phyloP scores from a whole-genome alignment of 140 eudicot genomes.

The Senecio squalidus region DNA sequence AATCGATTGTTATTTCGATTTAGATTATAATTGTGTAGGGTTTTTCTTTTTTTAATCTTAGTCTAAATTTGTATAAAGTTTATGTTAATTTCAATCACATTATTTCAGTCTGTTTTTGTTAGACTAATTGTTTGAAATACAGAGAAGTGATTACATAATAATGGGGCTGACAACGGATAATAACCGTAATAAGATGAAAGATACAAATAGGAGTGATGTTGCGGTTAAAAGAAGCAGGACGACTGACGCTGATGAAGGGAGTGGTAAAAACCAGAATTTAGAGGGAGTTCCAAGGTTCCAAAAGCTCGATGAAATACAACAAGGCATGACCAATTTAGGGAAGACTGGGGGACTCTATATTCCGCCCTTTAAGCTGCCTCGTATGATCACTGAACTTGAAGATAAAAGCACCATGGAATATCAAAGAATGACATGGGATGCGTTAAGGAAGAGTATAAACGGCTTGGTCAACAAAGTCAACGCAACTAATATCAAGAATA shows the following conservation, averaged over 20 bases:
- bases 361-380: conserved; percentile 84
- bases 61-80: no score
- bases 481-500: conserved; percentile 73
- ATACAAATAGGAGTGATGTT: no score
- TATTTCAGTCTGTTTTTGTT: no score
- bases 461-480: conserved; percentile 92
- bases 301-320: conserved; percentile 33
- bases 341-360: conserved; percentile 97
- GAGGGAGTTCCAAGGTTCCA: conserved; percentile 32
- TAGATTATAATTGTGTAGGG: no score
- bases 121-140: no score
- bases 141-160: no score
- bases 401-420: conserved; percentile 85
- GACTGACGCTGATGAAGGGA: conserved; percentile 21
- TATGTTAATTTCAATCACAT: no score
- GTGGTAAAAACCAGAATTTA: conserved; percentile 12
- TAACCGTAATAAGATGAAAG: no score
- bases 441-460: conserved; percentile 78
- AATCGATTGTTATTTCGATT: no score
- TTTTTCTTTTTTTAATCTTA: no score
- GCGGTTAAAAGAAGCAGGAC: no score
- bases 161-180: no score
- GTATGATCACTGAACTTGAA: conserved; percentile 78
- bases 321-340: conserved; percentile 48
- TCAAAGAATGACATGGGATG: conserved; percentile 97